Evolutionary conservation across 495 filamentous ascomycete genomes (phyloP), one percentile per base, ranked within the genome.

Genomic region (Hypoxylon crocopeplum): DNA sequence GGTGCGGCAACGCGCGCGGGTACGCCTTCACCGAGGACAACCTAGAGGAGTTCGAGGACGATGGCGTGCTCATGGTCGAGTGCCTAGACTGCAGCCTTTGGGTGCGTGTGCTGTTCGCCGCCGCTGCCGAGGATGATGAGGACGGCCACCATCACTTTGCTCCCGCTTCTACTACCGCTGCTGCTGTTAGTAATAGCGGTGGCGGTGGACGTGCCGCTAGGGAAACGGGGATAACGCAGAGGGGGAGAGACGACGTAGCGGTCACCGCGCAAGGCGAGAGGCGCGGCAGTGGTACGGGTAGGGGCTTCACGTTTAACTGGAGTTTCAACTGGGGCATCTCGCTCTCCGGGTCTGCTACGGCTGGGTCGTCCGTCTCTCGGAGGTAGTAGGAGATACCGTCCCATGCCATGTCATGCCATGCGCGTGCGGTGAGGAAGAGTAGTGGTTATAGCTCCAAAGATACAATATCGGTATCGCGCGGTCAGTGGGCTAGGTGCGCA

Each of bases 11-110:
- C 73, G 78, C 80, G 37, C 77, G 78, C 16, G 92, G 89, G 0
- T 97, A 88, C 53, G 58, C 84, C 21, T 77, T 95, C 8, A 81
- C 76, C 1, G 91, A 95, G 68, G 63, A 67, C 4, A 87, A 95
- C 64, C 72, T 97, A 27, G 88, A 90, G 64, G 82, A 82, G 63
- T 82, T 84, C 57, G 76, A 67, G 40, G 74, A 87, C 32, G 73
- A 81, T 59, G 84, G 89, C 0, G 89, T 93, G 75, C 70, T 94
- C 55, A 79, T 88, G 56, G 83, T 92, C 22, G 89, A 87, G 15
- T 96, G 91, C 70, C 78, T 79, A 13, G 89, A 91, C 40, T 96
- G 91, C 67, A 93, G 89, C 75, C 78, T 95, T 45, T 93, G 86
- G 86, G 70, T 93, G 68, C 86, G 85, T 66, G 84, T 95, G 24